Conservation (phyloP, 805 yeast species). For the Candida tallmaniae region DNA sequence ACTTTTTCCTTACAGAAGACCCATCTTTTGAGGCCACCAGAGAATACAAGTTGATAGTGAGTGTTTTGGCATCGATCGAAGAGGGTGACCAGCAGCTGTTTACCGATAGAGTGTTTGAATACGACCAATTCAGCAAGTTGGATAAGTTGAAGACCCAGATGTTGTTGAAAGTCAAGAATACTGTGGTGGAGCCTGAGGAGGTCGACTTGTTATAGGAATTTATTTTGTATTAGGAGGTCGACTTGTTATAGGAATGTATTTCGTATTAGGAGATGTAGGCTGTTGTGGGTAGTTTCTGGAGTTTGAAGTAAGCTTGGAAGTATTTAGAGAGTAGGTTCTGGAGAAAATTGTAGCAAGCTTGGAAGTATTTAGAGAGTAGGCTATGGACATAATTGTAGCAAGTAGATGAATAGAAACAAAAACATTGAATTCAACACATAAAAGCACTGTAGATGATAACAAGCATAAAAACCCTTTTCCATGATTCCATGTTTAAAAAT, state of each 20-base stretch:
- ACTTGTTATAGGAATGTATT: neutral
- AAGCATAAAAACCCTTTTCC: too few relatives aligned
- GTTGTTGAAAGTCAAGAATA: constrained; percentile 74
- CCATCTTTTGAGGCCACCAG: constrained; percentile 70
- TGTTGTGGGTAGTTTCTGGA: too few relatives aligned
- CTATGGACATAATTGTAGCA: too few relatives aligned
- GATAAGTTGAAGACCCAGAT: constrained; percentile 89
- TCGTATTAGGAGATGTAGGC: too few relatives aligned
- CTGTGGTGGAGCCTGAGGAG: constrained; percentile 68
- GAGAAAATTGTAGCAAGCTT: too few relatives aligned
- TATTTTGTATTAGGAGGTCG: neutral
- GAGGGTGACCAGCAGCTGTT: constrained; percentile 77
- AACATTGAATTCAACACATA: too few relatives aligned
- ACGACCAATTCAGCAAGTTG: constrained; percentile 80
- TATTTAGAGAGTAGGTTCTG: too few relatives aligned
- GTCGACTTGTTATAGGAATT: constrained; percentile 4
- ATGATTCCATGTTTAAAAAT: too few relatives aligned
- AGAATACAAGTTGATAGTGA: constrained; percentile 66
- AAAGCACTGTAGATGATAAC: too few relatives aligned
- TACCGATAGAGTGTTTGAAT: constrained; percentile 71
- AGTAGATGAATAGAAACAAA: too few relatives aligned
- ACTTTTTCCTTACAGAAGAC: constrained; percentile 64
- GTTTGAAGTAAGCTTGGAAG: too few relatives aligned
- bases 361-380: too few relatives aligned
- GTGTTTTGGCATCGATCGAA: constrained; percentile 67